Base-by-base conservation (phyloP, 2,329 filamentous ascomycete genomes). In the Amylocarpus encephaloides region DNA sequence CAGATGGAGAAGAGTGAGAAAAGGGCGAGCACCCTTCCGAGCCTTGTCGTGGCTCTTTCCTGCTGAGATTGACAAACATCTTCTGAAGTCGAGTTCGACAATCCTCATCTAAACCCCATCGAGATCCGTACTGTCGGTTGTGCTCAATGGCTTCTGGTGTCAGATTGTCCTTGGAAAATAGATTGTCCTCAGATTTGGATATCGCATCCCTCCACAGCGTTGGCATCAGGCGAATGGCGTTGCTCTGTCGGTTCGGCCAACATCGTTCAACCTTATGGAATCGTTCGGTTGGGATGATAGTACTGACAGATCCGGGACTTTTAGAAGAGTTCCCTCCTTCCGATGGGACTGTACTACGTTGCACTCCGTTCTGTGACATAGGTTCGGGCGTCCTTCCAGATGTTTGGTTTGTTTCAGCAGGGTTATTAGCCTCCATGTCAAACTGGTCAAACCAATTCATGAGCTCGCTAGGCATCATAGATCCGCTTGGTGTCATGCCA, bases 201-300 rank as follows among this genome's bases (percentile, higher is more conserved):
- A 66, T 66, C 32, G 69, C 62, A 51, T 71, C 68, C 19, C 63
- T 61, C 70, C 70, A 73, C 3, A 73, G 52, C 9, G 56, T 65
- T 38, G 70, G 69, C 60, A 72, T 71, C 16, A 71, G 61, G 1
- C 70, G 67, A 2, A 69, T 62, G 3, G 64, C 64, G 32, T 64
- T 62, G 42, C 67, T 68, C 2, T 66, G 58, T 29, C 69, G 66
- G 43, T 66, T 67, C 15, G 69, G 57, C 70, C 70, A 73, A 53
- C 65, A 71, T 26, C 66, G 62, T 50, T 72, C 68, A 1, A 73
- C 68, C 46, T 64, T 68, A 30, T 64, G 59, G 49, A 72, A 73
- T 5, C 70, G 60, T 49, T 73, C 70, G 49, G 62, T 69, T 4
- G 70, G 70, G 22, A 62, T 58, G 10, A 59, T 41, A 13, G 50